phyloP scores from a whole-genome alignment of 352 stramenopile genomes.

The Phytophthora aleatoria region DNA sequence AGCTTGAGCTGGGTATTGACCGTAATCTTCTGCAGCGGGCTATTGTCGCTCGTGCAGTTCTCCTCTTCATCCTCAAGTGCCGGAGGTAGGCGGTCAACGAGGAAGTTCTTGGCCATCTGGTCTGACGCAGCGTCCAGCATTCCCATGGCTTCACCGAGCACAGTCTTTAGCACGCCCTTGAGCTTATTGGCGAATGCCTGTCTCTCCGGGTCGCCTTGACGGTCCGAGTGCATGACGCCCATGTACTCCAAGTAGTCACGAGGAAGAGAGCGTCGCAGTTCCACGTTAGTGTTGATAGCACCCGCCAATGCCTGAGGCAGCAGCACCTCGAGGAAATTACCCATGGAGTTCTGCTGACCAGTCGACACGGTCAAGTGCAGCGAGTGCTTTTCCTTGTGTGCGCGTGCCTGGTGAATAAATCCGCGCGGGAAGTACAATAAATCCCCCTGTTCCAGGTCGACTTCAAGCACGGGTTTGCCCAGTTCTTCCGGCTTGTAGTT shows the following conservation, averaged over 20 bases:
- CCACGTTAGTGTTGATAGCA: constrained; percentile 63
- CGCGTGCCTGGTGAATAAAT: constrained; percentile 88
- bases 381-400: constrained; percentile 64
- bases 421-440: constrained; percentile 92
- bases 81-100: constrained; percentile 78
- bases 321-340: constrained; percentile 75
- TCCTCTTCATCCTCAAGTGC: constrained; percentile 77
- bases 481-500: constrained; percentile 84
- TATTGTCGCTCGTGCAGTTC: constrained; percentile 79
- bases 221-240: constrained; percentile 87
- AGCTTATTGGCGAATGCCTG: constrained; percentile 55
- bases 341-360: constrained; percentile 84
- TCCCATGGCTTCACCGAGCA: constrained; percentile 68
- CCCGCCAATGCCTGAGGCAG: constrained; percentile 62
- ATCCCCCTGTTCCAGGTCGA: constrained; percentile 84
- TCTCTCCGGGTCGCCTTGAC: constrained; percentile 48
- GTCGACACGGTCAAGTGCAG: constrained; percentile 92
- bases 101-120: constrained; percentile 85
- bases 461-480: constrained; percentile 76
- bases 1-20: constrained; percentile 82
- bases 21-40: constrained; percentile 78
- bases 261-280: constrained; percentile 75
- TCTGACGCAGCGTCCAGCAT: constrained; percentile 79
- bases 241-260: constrained; percentile 90
- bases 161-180: constrained; percentile 60